Evolutionary conservation across 2,329 filamentous ascomycete genomes (phyloP).

Genomic region (Lomentospora prolificans): DNA sequence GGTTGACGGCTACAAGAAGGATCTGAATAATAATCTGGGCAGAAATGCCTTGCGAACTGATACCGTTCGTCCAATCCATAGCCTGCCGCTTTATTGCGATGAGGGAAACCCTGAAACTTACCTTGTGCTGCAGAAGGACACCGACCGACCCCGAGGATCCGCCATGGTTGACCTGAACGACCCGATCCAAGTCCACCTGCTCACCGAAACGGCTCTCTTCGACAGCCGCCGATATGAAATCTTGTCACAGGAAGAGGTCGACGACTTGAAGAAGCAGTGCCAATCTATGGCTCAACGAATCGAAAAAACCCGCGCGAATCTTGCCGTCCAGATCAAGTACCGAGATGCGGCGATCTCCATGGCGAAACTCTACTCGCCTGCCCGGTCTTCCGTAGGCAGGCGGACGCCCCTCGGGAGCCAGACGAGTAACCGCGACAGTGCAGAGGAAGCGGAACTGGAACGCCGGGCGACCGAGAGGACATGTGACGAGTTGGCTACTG

Average conservation of each 20-base stretch:
- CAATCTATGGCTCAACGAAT: conserved; percentile 64
- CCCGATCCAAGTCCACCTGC: conserved; percentile 75
- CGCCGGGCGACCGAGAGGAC: conserved; percentile 64
- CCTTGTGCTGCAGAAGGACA: conserved; percentile 33
- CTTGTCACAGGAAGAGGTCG: conserved; percentile 83
- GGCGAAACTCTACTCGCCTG: conserved; percentile 64
- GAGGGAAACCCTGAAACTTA: conserved; percentile 4
- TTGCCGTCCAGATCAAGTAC: conserved; percentile 86
- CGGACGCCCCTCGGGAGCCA: conserved; percentile 38
- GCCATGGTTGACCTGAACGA: conserved; percentile 52
- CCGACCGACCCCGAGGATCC: conserved; percentile 44
- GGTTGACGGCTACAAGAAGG: conserved; percentile 49
- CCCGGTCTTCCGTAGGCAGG: conserved; percentile 38
- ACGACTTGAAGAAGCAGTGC: conserved; percentile 81
- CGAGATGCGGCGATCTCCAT: conserved; percentile 87
- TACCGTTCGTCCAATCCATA: conserved; percentile 35
- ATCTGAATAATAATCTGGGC: conserved; percentile 43
- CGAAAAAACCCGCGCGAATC: conserved; percentile 69
- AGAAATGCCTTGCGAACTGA: conserved; percentile 45
- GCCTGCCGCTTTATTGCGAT: not conserved
- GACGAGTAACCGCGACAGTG: conserved; percentile 36
- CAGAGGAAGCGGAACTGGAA: conserved; percentile 62
- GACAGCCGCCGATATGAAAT: conserved; percentile 83
- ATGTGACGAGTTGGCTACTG: conserved; percentile 74
- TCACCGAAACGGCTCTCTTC: conserved; percentile 85